Conservation (phyloP, 352 stramenopile genomes). For the Globisporangium barbulae region DNA sequence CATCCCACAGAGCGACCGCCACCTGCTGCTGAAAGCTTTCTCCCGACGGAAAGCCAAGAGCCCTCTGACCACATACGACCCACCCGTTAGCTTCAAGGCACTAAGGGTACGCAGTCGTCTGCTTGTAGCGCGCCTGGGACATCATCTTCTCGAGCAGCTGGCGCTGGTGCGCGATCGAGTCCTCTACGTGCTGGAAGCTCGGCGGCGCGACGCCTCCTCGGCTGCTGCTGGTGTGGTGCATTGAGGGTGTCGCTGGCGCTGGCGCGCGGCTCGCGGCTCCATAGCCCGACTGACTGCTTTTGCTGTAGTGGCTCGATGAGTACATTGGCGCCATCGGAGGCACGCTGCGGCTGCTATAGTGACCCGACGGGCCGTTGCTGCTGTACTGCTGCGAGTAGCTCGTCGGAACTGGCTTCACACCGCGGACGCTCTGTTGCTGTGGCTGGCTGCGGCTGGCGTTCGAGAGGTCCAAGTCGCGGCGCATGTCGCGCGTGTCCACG, state of each 20-base stretch:
- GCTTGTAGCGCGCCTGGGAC: constrained; percentile 37
- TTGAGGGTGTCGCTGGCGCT: too few relatives aligned
- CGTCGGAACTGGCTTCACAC: neutral
- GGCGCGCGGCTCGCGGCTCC: neutral
- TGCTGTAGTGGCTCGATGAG: neutral
- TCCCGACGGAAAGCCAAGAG: constrained; percentile 9
- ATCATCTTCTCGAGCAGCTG: constrained; percentile 68
- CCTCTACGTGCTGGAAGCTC: constrained; percentile 41
- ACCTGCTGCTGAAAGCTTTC: neutral
- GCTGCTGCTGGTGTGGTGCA: neutral
- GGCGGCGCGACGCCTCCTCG: constrained; percentile 1
- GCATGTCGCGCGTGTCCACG: constrained; percentile 38
- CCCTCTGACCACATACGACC: neutral
- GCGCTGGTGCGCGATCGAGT: constrained; percentile 64
- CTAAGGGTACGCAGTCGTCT: constrained; percentile 12
- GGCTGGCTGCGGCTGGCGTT: neutral
- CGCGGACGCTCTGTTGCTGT: neutral
- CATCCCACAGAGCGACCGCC: neutral
- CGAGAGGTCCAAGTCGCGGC: constrained; percentile 18
- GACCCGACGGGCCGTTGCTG: neutral
- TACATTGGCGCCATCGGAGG: neutral
- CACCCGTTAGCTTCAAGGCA: neutral
- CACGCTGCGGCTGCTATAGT: constrained; percentile 1
- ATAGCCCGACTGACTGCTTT: neutral
- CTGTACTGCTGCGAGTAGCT: constrained; percentile 12